Conservation (phyloP, 1,284 basidiomycete genomes). For the Cutaneotrichosporon mucoides region DNA sequence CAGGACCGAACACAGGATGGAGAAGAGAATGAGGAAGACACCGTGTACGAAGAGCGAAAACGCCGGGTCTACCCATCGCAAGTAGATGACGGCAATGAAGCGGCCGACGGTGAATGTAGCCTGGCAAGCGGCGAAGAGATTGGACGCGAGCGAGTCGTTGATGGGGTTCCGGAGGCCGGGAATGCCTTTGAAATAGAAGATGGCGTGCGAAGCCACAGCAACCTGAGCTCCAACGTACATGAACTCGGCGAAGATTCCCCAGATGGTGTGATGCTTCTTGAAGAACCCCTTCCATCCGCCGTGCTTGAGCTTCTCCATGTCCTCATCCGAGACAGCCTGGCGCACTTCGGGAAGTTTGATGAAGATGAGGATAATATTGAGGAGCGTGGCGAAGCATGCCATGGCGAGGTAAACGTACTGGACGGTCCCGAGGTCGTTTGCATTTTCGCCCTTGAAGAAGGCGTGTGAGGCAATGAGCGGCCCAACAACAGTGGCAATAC, state of each 20-base stretch:
- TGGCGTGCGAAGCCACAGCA: constrained; percentile 31
- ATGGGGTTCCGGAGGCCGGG: constrained; percentile 24
- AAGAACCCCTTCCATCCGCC: constrained; percentile 30
- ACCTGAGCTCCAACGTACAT: constrained; percentile 32
- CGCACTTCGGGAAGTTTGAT: constrained; percentile 34
- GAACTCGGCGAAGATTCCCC: constrained; percentile 29
- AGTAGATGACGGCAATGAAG: constrained; percentile 33
- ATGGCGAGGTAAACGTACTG: constrained; percentile 43
- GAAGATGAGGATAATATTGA: constrained; percentile 29
- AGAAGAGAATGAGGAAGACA: constrained; percentile 28
- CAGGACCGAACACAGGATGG: constrained; percentile 26
- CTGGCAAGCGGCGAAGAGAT: constrained; percentile 37
- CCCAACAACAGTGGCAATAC: constrained; percentile 37
- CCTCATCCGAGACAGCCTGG: constrained; percentile 26
- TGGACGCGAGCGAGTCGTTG: constrained; percentile 22
- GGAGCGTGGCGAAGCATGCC: constrained; percentile 22
- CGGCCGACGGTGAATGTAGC: constrained; percentile 40
- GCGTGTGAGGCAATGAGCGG: constrained; percentile 32
- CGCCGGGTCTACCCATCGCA: constrained; percentile 32
- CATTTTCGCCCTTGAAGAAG: constrained; percentile 34
- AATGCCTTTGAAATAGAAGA: constrained; percentile 33
- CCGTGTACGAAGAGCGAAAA: constrained; percentile 34
- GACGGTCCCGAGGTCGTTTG: constrained; percentile 23
- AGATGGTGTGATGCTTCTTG: constrained; percentile 30
- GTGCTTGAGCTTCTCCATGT: constrained; percentile 14